Evolutionary conservation across 176 grass and related monocot genomes (phyloP).

Genomic region (Dendrocalamus sinicus): DNA sequence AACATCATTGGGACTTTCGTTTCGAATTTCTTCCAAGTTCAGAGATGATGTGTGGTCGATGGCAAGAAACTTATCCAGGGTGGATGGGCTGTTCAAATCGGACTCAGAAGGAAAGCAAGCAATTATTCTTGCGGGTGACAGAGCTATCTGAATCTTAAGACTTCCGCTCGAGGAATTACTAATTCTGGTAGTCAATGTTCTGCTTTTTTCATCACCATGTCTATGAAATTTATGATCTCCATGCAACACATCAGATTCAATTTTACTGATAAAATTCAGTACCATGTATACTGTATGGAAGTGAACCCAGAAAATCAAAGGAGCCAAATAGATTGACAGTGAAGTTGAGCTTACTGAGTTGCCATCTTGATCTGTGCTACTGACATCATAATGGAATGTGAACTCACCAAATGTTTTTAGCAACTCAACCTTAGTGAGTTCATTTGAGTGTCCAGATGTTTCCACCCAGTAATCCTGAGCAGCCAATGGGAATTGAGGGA

Average conservation of each 20-base stretch:
- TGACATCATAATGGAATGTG: slow-evolving; percentile 62
- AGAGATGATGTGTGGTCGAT: slow-evolving; percentile 67
- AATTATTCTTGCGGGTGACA: slow-evolving; percentile 66
- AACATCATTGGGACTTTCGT: slow-evolving; percentile 48
- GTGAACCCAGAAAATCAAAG: slow-evolving; percentile 84
- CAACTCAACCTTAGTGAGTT: slow-evolving; percentile 71
- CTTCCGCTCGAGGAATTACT: slow-evolving; percentile 42
- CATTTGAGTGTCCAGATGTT: slow-evolving; percentile 42
- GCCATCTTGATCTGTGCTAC: slow-evolving; percentile 66
- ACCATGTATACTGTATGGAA: slow-evolving; percentile 77
- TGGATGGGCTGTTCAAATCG: slow-evolving; percentile 60
- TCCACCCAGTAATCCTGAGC: slow-evolving; percentile 43
- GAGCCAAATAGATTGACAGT: slow-evolving; percentile 66
- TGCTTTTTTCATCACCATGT: slow-evolving; percentile 42
- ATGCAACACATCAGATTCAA: slow-evolving; percentile 48
- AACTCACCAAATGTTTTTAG: slow-evolving; percentile 79
- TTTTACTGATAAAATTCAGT: slow-evolving; percentile 63
- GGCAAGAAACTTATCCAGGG: slow-evolving; percentile 77
- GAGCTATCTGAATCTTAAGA: slow-evolving; percentile 64
- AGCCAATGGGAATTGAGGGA: slow-evolving; percentile 66
- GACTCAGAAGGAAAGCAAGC: slow-evolving; percentile 78
- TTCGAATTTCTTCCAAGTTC: slow-evolving; percentile 51
- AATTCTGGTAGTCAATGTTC: slow-evolving; percentile 39
- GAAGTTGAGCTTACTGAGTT: slow-evolving; percentile 59
- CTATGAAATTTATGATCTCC: slow-evolving; percentile 43